Evolutionary conservation across 768 basidiomycete genomes (phyloP), one percentile per base, ranked within the genome.

Genomic region (Suillus sp.): DNA sequence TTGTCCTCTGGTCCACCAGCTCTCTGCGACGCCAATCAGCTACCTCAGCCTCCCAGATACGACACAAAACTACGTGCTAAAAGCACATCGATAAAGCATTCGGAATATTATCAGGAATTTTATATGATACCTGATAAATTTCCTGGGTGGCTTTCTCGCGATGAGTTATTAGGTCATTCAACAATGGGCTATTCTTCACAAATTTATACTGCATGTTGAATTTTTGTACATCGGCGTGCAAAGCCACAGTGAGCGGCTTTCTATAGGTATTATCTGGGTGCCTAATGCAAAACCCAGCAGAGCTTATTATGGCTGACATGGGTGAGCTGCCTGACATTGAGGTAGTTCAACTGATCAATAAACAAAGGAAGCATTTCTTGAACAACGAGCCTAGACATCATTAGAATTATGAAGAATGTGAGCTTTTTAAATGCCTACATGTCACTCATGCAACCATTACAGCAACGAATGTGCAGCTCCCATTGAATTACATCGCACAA

Each of bases 401-500:
- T 51, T 18, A 51, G 27, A 51, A 18, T 16, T 9, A 30, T 30
- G 4, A 1, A 51, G 4, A 20, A 20, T 4, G 50, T 8, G 18
- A 30, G 4, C 50, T 4, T 30, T 4, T 18, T 9, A 18, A 51
- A 30, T 51, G 4, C 50, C 9, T 30, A 51, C 50, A 51, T 30
- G 16, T 27, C 27, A 30, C 4, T 18, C 18, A 30, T 27, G 50
- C 50, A 51, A 30, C 50, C 18, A 9, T 51, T 18, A 30, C 50
- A 51, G 18, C 50, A 51, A 51, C 50, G 50, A 18, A 30, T 18
- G 50, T 27, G 27, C 4, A 51, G 10, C 50, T 51, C 50, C 50
- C 50, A 51, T 32, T 51, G 50, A 30, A 51, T 51, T 51, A 51
- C 50, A 51, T 51, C 50, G 27, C 50, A 51, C 9, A 30, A 30